A percentile compares a stretch with the other conserved stretches of the same genome.
These are phyloP conservation scores for Melampsora larici-populina DNA, from an alignment of 1,284 basidiomycete species.

Conservation along the genomic window DNA sequence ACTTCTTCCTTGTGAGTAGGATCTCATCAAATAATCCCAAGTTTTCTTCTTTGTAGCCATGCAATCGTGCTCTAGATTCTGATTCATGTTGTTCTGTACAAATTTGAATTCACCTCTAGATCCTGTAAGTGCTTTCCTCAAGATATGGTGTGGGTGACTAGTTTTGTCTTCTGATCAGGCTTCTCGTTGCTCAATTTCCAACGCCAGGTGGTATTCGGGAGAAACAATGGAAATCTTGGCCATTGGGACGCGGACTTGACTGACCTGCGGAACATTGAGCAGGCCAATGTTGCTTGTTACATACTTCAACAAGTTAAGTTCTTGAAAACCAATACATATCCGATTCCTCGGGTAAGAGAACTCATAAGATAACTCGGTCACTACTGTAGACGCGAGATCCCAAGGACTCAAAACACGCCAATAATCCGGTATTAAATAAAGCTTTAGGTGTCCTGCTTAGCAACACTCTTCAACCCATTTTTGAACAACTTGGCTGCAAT, in stretches of 20 bases:
- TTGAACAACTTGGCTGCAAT: not conserved
- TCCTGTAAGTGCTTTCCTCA: not conserved
- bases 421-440: not conserved
- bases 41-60: no score
- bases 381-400: not conserved
- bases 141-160: not conserved
- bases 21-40: no score
- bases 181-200: not conserved
- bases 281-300: constrained; percentile 4
- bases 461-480: not conserved
- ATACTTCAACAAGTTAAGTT: not conserved
- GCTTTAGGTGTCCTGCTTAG: not conserved
- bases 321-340: not conserved
- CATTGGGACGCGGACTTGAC: constrained; percentile 7
- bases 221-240: not conserved
- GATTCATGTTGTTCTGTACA: not conserved
- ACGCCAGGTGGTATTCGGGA: not conserved
- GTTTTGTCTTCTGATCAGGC: no score
- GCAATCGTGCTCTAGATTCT: no score
- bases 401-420: not conserved
- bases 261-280: not conserved
- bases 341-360: not conserved
- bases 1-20: not conserved
- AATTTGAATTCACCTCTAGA: not conserved
- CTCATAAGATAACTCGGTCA: not conserved